Percentiles rank a stretch among this genome's conserved stretches.
Conservation (phyloP, 179 eudicot genomes). For the Actinidia arguta region DNA sequence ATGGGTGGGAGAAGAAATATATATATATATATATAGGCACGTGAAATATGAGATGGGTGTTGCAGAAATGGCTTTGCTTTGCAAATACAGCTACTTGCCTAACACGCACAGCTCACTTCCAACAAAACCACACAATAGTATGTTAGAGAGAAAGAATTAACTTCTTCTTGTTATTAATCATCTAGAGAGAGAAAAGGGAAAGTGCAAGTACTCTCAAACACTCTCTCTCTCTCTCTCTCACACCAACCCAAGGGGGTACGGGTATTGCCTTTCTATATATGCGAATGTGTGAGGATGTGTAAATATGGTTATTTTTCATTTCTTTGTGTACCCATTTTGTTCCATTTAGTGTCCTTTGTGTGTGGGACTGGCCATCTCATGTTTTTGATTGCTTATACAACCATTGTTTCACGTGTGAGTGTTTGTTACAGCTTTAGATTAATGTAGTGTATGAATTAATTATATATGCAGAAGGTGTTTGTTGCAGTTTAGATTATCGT, state of each 20-base stretch:
- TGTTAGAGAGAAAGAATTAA: not conserved
- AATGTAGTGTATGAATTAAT: too few species aligned
- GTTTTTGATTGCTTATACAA: not conserved
- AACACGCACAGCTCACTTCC: constrained; percentile 33
- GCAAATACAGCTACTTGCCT: constrained; percentile 30
- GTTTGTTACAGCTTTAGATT: too few species aligned
- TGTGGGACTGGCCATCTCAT: constrained; percentile 20
- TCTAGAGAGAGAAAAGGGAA: not conserved
- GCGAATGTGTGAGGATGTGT: not conserved
- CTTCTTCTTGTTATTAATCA: constrained; percentile 4
- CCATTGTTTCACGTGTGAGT: too few species aligned
- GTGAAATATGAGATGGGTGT: constrained; percentile 30
- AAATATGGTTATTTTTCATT: too few species aligned
- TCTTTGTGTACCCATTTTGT: not conserved
- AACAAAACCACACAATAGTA: not conserved
- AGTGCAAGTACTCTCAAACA: not conserved
- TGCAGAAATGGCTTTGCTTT: constrained; percentile 15
- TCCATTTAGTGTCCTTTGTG: constrained; percentile 10
- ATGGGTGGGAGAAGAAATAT: not conserved
- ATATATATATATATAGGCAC: constrained; percentile 12
- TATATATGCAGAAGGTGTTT: too few species aligned
- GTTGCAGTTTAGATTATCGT: too few species aligned
- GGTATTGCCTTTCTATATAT: not conserved
- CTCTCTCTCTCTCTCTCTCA: too few species aligned
- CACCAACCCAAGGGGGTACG: not conserved